Evolutionary conservation across 2,329 filamentous ascomycete genomes (phyloP).

Genomic region (Penicillium sp.): DNA sequence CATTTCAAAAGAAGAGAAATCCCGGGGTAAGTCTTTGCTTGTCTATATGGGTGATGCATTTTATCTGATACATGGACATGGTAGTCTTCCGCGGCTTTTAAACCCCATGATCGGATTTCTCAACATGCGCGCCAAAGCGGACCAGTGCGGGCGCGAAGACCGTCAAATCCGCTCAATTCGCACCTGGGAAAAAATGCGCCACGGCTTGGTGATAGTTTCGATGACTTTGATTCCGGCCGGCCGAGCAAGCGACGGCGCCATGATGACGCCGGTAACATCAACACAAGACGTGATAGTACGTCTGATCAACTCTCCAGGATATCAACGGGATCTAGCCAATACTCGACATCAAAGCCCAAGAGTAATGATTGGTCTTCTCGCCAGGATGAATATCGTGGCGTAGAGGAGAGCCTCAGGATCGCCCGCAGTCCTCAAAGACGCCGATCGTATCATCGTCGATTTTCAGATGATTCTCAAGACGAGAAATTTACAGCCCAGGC

Average conservation of each 20-base stretch:
- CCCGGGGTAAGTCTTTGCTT: conserved; percentile 16
- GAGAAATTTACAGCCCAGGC: conserved; percentile 24
- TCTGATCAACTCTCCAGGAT: not conserved
- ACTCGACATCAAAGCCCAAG: conserved; percentile 1
- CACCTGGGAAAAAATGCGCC: conserved; percentile 1
- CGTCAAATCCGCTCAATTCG: conserved; percentile 7
- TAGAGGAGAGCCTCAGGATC: conserved; percentile 17
- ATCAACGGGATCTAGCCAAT: conserved; percentile 1
- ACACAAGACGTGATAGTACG: too few species aligned
- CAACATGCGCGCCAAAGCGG: conserved; percentile 27
- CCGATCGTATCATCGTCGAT: conserved; percentile 1
- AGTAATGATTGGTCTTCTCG: conserved; percentile 1
- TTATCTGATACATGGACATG: conserved; percentile 2
- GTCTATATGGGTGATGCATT: not conserved
- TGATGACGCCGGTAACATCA: conserved; percentile 6
- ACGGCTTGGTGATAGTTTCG: conserved; percentile 6
- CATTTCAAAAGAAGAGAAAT: conserved; percentile 17
- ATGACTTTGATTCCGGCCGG: conserved; percentile 17
- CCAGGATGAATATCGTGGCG: conserved; percentile 18
- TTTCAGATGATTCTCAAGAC: conserved; percentile 15
- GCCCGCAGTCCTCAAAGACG: conserved; percentile 3
- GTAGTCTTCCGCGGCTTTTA: conserved; percentile 18
- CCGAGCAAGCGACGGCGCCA: conserved; percentile 29
- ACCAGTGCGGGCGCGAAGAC: conserved; percentile 28
- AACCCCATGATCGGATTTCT: conserved; percentile 25